A percentile compares a stretch with the other conserved stretches of the same genome.
These are phyloP conservation scores for Xylariaceae sp. DNA, from an alignment of 2,329 filamentous ascomycete genomes.

Conservation along the genomic window DNA sequence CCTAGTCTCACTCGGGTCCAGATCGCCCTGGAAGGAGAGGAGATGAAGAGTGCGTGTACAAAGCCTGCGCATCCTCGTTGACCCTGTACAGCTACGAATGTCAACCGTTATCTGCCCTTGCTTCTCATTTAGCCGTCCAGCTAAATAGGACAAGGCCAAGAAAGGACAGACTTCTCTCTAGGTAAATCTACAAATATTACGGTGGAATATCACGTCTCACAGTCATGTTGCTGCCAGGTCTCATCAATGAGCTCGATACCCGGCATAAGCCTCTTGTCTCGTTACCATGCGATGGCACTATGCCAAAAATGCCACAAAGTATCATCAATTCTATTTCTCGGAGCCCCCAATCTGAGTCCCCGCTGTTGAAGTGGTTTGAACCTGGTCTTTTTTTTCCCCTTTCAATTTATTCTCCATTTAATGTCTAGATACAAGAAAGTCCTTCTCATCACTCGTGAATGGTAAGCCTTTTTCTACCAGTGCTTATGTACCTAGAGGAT, in stretches of 20 bases:
- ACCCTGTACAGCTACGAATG: neutral
- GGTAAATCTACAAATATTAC: neutral
- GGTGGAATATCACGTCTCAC: slow-evolving; percentile 5
- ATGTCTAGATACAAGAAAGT: slow-evolving; percentile 21
- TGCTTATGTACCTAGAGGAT: neutral
- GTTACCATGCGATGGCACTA: slow-evolving; percentile 12
- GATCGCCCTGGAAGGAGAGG: neutral
- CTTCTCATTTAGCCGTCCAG: neutral
- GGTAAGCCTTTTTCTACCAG: slow-evolving; percentile 20
- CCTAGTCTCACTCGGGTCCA: slow-evolving; percentile 1
- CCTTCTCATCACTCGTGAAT: slow-evolving; percentile 26
- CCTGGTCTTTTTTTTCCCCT: slow-evolving; percentile 8
- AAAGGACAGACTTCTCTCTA: slow-evolving; percentile 1
- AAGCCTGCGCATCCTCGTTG: slow-evolving; percentile 2
- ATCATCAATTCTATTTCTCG: slow-evolving; percentile 17
- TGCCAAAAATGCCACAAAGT: slow-evolving; percentile 26
- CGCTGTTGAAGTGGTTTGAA: slow-evolving; percentile 27
- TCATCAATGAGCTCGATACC: neutral
- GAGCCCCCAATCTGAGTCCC: slow-evolving; percentile 20
- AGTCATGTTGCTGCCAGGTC: neutral
- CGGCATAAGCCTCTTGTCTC: neutral
- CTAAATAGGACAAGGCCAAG: neutral
- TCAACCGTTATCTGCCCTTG: neutral
- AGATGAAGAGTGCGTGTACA: neutral
- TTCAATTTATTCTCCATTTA: slow-evolving; percentile 20